These are phyloP conservation scores for Nannochloropsis gaditana DNA, from an alignment of 108 stramenopile species.

Conservation along the genomic window DNA sequence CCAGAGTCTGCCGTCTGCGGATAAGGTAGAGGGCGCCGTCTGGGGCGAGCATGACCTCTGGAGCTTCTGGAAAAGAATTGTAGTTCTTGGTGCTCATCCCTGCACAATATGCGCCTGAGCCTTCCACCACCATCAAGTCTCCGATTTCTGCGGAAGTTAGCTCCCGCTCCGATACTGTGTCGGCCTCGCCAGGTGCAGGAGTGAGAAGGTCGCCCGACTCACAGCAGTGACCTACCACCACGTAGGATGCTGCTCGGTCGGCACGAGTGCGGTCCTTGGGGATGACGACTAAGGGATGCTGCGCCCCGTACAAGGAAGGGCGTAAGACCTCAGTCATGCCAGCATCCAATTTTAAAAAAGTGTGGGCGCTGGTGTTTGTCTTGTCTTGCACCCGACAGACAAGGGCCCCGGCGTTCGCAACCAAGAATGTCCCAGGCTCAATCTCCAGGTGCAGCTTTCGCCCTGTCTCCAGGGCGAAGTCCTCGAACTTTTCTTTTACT, in stretches of 20 bases:
- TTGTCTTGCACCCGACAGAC: conserved; percentile 84
- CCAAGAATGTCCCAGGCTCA: conserved; percentile 95
- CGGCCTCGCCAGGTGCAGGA: conserved; percentile 83
- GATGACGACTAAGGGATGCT: conserved; percentile 84
- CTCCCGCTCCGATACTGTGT: conserved; percentile 69
- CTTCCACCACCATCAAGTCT: conserved; percentile 86
- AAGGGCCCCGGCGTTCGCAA: conserved; percentile 88
- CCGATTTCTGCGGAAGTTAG: conserved; percentile 68
- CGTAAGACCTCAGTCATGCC: conserved; percentile 99
- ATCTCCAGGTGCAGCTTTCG: conserved; percentile 83
- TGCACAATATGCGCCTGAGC: conserved; percentile 90
- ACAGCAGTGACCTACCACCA: conserved; percentile 98
- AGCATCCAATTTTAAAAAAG: conserved; percentile 86
- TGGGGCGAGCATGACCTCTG: conserved; percentile 68
- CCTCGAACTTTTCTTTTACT: conserved; percentile 72
- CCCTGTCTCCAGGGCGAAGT: conserved; percentile 74
- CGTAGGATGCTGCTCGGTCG: conserved; percentile 51
- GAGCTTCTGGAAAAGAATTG: conserved; percentile 94
- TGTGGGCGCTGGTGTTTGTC: conserved; percentile 42
- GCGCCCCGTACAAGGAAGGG: conserved; percentile 90
- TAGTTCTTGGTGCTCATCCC: conserved; percentile 98
- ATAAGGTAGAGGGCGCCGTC: conserved; percentile 72
- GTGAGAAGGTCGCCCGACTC: conserved; percentile 95
- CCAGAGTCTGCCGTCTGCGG: conserved; percentile 74
- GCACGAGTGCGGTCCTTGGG: conserved; percentile 53